phyloP scores from a whole-genome alignment of 257 asterid genomes.

The Orobanche coerulescens region DNA sequence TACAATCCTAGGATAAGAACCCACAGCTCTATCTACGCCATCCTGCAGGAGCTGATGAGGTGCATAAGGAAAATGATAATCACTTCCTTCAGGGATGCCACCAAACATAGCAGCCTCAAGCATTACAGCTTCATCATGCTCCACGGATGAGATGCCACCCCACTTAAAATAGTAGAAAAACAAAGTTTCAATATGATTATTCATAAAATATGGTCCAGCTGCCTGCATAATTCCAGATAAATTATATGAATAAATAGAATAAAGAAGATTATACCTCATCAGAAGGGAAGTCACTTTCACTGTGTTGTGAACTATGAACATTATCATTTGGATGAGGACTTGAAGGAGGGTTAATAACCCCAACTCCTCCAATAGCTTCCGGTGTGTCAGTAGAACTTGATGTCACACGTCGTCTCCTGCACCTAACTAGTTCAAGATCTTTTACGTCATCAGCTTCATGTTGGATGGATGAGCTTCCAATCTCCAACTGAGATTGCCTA shows the following conservation, averaged over 20 bases:
- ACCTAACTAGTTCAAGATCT: constrained; percentile 68
- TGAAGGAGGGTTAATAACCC: constrained; percentile 52
- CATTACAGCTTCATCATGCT: constrained; percentile 98
- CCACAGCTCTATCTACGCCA: constrained; percentile 40
- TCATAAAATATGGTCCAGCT: background rate
- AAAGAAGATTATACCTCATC: constrained; percentile 54
- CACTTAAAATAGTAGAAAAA: constrained; percentile 43
- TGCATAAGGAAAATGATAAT: constrained; percentile 51
- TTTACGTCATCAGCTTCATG: constrained; percentile 75
- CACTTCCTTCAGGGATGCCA: constrained; percentile 77
- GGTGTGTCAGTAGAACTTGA: constrained; percentile 37
- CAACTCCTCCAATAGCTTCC: constrained; percentile 43
- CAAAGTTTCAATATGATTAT: background rate
- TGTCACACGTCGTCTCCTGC: constrained; percentile 58
- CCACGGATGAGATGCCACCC: constrained; percentile 98
- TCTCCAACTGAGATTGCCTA: constrained; percentile 57
- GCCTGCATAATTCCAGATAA: constrained; percentile 5
- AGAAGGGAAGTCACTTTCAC: constrained; percentile 48
- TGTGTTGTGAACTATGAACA: constrained; percentile 31
- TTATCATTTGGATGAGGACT: constrained; percentile 46
- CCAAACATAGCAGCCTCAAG: constrained; percentile 99
- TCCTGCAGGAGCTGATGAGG: constrained; percentile 60
- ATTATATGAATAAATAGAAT: background rate
- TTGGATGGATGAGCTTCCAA: constrained; percentile 60
- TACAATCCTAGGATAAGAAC: constrained; percentile 37